A percentile compares a stretch with the other conserved stretches of the same genome.
phyloP scores from a whole-genome alignment of 306 rosid species.

The Prunus armeniaca region DNA sequence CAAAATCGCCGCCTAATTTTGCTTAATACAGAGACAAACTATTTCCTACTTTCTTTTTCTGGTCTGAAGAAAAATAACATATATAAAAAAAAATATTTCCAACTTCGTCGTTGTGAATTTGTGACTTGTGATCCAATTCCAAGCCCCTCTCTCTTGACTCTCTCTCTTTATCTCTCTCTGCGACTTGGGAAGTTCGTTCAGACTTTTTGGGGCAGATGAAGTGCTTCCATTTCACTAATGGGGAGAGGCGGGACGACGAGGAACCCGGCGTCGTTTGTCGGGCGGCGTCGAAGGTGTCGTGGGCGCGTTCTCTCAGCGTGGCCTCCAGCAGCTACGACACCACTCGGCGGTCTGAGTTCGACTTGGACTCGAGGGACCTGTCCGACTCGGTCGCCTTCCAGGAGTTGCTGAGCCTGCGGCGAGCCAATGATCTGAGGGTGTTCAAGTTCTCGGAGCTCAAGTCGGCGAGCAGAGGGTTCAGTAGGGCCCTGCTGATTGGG shows the following conservation, averaged over 20 bases:
- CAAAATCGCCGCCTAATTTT: slow-evolving; percentile 14
- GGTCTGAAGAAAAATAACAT: not conserved
- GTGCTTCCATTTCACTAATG: slow-evolving; percentile 83
- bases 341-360: slow-evolving; percentile 57
- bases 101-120: not conserved
- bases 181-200: not conserved
- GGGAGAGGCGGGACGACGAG: slow-evolving; percentile 46
- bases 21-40: not conserved
- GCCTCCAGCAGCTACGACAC: slow-evolving; percentile 66
- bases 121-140: not conserved
- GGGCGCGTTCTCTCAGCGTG: slow-evolving; percentile 93
- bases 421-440: slow-evolving; percentile 68
- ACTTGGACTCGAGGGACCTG: slow-evolving; percentile 56
- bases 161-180: not conserved
- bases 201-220: slow-evolving; percentile 35
- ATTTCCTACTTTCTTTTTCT: not conserved
- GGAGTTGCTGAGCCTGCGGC: slow-evolving; percentile 54
- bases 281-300: slow-evolving; percentile 62
- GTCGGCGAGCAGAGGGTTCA: slow-evolving; percentile 76
- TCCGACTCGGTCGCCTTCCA: slow-evolving; percentile 58
- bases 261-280: slow-evolving; percentile 44
- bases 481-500: slow-evolving; percentile 64
- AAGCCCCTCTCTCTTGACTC: slow-evolving; percentile 22
- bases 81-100: not conserved
- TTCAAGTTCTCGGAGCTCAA: slow-evolving; percentile 76